Base-by-base conservation (phyloP, 1,284 basidiomycete genomes). In the Polyporus tsugae region DNA sequence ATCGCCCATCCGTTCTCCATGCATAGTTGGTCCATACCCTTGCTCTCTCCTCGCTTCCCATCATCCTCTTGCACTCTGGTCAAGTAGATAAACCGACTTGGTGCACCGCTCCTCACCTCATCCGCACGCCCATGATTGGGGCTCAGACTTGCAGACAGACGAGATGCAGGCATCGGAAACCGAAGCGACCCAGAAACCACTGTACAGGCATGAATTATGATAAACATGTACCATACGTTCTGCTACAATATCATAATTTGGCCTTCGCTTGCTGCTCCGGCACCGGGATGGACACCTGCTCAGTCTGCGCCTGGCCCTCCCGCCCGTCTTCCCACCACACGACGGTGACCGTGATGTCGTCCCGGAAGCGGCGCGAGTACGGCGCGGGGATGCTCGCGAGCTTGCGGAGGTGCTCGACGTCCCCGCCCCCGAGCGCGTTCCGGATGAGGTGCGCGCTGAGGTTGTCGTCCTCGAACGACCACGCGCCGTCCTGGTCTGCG, bases 331-430 rank as follows among this genome's bases (percentile, higher is more conserved):
- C 89, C 92, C 92, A 94, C 86, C 89, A 92, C 9, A 96, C 87
- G 64, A 95, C 95, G 62, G 93, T 95, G n/a, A 96, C 94, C 1
- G 95, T 96, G 42, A 95, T 87, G 80, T 98, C 96, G 77, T 98
- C 96, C 64, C 96, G 85, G 78, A 91, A 92, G 75, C 91, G 87
- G 77, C 95, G 87, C 66, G 92, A 89, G 71, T 89, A 82, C 39
- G 95, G 94, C 6, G 94, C 86, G 29, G 95, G 95, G 67, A 99
- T 95, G 77, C 95, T 97, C 76, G 99, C 82, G 71, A 94, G 76
- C 77, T 88, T 88, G 29, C 90, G 87, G 65, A 98, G 84, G 64
- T 83, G 81, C 67, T 82, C 82, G 69, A 88, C 85, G 77, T 98
- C 90, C 0, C 89, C 95, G 22, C 97, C 96, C 36, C 95, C 97